Evolutionary conservation across 2,329 filamentous ascomycete species (phyloP).

Genomic region (Graphilbum sp.): DNA sequence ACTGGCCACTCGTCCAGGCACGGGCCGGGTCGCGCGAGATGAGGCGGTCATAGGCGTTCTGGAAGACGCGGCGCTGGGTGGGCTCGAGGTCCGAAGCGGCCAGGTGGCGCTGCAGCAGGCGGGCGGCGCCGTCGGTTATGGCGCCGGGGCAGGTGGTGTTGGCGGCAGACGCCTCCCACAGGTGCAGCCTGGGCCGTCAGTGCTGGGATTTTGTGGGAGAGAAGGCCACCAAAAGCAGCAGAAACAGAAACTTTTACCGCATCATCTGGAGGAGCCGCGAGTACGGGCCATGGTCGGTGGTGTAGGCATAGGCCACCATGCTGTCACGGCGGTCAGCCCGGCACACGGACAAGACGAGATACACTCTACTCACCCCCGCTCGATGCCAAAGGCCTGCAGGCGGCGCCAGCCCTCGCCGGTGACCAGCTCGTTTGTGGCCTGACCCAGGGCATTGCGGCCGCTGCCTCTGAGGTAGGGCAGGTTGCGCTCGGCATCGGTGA

Average conservation of each 20-base stretch:
- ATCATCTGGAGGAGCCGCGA: slow-evolving; percentile 44
- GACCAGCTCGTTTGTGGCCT: slow-evolving; percentile 39
- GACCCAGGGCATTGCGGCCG: slow-evolving; percentile 45
- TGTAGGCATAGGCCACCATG: slow-evolving; percentile 43
- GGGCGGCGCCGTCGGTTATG: slow-evolving; percentile 49
- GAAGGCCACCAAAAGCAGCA: not conserved
- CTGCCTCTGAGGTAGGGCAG: slow-evolving; percentile 41
- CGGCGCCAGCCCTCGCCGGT: slow-evolving; percentile 51
- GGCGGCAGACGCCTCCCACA: slow-evolving; percentile 43
- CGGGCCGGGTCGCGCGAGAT: slow-evolving; percentile 30
- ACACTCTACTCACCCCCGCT: slow-evolving; percentile 32
- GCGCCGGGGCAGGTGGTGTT: slow-evolving; percentile 48
- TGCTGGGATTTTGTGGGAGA: not conserved
- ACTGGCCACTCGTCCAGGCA: slow-evolving; percentile 59
- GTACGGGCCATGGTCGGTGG: slow-evolving; percentile 31
- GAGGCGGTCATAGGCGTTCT: slow-evolving; percentile 35
- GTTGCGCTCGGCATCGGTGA: slow-evolving; percentile 49
- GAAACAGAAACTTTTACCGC: too few species aligned
- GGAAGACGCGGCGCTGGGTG: slow-evolving; percentile 25
- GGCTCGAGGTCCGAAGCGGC: slow-evolving; percentile 11
- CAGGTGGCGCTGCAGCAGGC: slow-evolving; percentile 30
- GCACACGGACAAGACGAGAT: too few species aligned
- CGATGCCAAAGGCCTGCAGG: slow-evolving; percentile 41
- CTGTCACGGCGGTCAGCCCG: slow-evolving; percentile 13
- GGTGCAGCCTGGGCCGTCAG: slow-evolving; percentile 22